These are phyloP conservation scores for Xylaria multiplex DNA, from an alignment of 2,329 filamentous ascomycete species.

Conservation along the genomic window DNA sequence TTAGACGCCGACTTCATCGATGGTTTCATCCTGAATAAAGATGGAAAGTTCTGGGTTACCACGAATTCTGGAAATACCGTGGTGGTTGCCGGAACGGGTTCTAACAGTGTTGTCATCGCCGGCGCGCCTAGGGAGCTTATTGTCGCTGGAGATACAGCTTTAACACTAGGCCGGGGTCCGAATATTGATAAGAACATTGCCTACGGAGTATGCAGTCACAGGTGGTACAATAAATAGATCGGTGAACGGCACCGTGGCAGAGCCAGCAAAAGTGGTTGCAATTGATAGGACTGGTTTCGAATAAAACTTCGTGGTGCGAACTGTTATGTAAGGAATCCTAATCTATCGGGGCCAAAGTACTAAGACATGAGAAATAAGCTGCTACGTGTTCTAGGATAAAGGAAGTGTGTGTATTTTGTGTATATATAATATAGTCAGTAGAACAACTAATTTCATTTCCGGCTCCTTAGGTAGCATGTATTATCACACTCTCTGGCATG, in stretches of 20 bases:
- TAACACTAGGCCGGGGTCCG: conserved; percentile 37
- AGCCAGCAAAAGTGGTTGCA: conserved; percentile 42
- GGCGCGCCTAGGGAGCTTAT: conserved; percentile 23
- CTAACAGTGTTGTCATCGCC: conserved; percentile 19
- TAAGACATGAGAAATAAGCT: background rate
- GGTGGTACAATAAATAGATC: conserved; percentile 34
- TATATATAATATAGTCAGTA: too few relatives aligned
- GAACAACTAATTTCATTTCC: too few relatives aligned
- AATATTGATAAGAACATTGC: conserved; percentile 35
- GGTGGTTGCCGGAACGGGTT: conserved; percentile 14
- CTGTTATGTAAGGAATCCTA: background rate
- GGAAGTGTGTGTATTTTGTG: too few relatives aligned
- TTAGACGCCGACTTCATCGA: conserved; percentile 20
- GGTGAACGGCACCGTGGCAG: conserved; percentile 40
- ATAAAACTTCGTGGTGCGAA: background rate
- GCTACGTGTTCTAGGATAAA: too few relatives aligned
- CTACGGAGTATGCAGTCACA: conserved; percentile 41
- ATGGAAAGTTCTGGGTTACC: conserved; percentile 21
- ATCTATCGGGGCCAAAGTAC: background rate
- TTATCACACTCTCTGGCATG: too few relatives aligned
- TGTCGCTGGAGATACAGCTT: conserved; percentile 40
- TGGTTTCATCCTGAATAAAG: conserved; percentile 28
- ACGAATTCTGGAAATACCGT: conserved; percentile 23
- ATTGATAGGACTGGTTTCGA: conserved; percentile 35
- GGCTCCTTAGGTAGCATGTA: too few relatives aligned